Base-by-base conservation (phyloP, 2,329 filamentous ascomycete species). In the Xylariaceae sp. region DNA sequence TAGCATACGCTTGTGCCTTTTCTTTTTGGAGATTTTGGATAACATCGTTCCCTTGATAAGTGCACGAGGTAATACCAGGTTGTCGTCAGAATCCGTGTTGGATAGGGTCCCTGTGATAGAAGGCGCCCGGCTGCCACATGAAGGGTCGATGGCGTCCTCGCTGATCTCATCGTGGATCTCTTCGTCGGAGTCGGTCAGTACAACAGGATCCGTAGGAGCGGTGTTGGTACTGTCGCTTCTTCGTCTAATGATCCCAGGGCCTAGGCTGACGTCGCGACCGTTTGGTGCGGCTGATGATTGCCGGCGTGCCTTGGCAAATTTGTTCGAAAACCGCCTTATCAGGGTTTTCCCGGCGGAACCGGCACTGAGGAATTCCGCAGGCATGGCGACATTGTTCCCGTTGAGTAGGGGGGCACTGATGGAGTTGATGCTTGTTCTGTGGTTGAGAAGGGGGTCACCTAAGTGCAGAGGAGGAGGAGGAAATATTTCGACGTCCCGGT, bases 201-300 rank as follows among this genome's bases (percentile, higher is more conserved):
- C 67, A 62, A 75, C 73, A 37, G 68, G 68, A 35, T 73, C 77
- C 58, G 81, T 76, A 8, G 85, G 83, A 6, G 81, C 80, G 5
- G 88, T 88, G 65, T 85, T 89, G 73, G 89, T 94, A 77, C 92
- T 96, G 73, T 95, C 92, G 73, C 92, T 97, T 65, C 92, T 86
- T 59, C 91, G 83, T 63, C 93, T 86, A 74, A 96, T 85, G 55
- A 96, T 89, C 58, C 92, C 88, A 1, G 94, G 94, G 0, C 94
- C 94, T 30, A 92, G 88, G 71, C 92, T 97, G 62, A 89, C 87
- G 70, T 97, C 92, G 48, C 92, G 86, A 71, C 88, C 90, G 62
- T 87, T 85, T 17, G 88, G 84, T 50, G 88, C 83, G 0, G 87
- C 87, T 2, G 90, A 92, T 13, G 90, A 95, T 62, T 88, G 87